These are phyloP conservation scores for Phylloporus gajari DNA, from an alignment of 1,284 basidiomycete genomes.

Conservation along the genomic window DNA sequence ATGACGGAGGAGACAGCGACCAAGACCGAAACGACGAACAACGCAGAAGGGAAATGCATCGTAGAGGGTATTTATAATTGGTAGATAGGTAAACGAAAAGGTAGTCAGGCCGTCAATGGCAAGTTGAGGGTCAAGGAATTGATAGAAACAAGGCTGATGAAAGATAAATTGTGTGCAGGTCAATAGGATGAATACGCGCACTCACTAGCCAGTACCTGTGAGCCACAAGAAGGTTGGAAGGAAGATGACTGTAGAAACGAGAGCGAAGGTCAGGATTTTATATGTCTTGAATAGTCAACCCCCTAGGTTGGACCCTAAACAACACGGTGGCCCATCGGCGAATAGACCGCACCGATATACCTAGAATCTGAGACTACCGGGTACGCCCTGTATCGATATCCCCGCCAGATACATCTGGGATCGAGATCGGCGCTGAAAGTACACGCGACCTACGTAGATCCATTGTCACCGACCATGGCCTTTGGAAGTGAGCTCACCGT, in stretches of 20 bases:
- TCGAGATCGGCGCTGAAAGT: too few species aligned
- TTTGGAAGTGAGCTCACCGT: too few species aligned
- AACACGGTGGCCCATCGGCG: too few species aligned
- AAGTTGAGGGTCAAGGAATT: neutral
- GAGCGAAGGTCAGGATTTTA: neutral
- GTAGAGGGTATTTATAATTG: too few species aligned
- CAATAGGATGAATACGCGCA: neutral
- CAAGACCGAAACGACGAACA: neutral
- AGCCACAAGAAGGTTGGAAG: neutral
- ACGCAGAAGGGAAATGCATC: neutral
- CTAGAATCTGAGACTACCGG: too few species aligned
- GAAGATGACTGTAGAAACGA: neutral
- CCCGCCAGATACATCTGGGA: too few species aligned
- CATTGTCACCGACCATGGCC: too few species aligned
- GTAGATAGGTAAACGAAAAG: neutral
- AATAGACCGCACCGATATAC: too few species aligned
- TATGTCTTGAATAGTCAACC: neutral
- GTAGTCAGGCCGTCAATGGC: slow-evolving; percentile 1
- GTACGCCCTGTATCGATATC: too few species aligned
- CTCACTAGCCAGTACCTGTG: slow-evolving; percentile 5
- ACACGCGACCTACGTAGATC: too few species aligned
- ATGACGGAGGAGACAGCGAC: neutral
- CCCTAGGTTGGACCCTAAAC: too few species aligned
- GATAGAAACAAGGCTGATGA: neutral
- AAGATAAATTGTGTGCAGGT: neutral